A percentile compares a stretch with the other conserved stretches of the same genome.
Evolutionary conservation across 2,329 filamentous ascomycete species (phyloP).

Genomic region (Colletotrichum horii): DNA sequence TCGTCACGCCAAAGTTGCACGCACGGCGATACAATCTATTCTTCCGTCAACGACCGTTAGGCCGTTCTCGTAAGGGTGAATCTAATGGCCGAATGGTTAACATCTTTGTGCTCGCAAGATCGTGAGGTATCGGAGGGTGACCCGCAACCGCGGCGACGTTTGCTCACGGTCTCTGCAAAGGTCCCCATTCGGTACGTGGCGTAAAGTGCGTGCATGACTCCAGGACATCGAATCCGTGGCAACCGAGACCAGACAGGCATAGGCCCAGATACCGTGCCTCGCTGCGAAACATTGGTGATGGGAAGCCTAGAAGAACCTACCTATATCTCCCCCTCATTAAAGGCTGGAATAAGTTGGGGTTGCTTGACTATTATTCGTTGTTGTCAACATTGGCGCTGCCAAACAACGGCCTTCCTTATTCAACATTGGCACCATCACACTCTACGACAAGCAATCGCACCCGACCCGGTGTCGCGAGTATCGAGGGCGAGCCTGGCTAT

Average conservation of each 20-base stretch:
- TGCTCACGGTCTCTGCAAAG: neutral
- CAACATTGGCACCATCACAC: neutral
- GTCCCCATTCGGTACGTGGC: slow-evolving; percentile 8
- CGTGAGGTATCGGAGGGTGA: neutral
- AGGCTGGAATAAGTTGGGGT: neutral
- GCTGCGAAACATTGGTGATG: slow-evolving; percentile 16
- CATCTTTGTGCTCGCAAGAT: neutral
- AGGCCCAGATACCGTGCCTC: slow-evolving; percentile 10
- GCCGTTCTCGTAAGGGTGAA: neutral
- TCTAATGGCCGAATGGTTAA: neutral
- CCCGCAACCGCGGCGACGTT: neutral
- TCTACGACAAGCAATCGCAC: neutral
- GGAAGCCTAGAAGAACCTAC: slow-evolving; percentile 8
- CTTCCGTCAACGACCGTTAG: neutral
- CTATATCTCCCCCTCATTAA: slow-evolving; percentile 16
- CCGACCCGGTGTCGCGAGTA: neutral
- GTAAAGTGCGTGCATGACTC: slow-evolving; percentile 23
- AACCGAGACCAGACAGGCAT: slow-evolving; percentile 18
- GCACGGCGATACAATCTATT: neutral
- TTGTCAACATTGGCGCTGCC: neutral
- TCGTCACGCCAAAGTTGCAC: neutral
- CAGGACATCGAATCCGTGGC: slow-evolving; percentile 15
- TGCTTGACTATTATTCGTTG: neutral
- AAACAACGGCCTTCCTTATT: neutral
- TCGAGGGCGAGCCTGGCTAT: neutral